Base-by-base conservation (phyloP, 2,329 filamentous ascomycete species). In the Rugonectria rugulosa region DNA sequence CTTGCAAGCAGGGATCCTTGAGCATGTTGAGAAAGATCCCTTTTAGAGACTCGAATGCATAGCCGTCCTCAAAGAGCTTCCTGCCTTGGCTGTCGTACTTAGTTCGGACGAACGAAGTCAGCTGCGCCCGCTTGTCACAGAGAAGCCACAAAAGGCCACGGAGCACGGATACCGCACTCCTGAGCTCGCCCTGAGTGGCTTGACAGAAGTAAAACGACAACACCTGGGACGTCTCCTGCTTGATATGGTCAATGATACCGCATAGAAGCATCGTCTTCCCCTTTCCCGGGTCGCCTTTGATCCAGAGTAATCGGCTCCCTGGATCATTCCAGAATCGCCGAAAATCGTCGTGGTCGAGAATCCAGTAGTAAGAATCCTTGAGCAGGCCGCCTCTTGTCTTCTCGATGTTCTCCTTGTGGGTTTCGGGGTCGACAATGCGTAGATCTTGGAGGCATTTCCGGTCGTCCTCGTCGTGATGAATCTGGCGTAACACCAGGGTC, bases 121-220 rank as follows among this genome's bases (percentile, higher is more conserved):
- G 68, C 1, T 52, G 62, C 27, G 66, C 66, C 4, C 77, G 60
- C 47, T 75, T 65, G 1, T 57, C 34, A 4, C 76, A 53, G 4
- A 84, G 70, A 23, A 75, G 37, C 46, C 72, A 79, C 0, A 83
- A 67, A 0, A 83, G 68, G 1, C 79, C 75, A 0, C 75, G 73
- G 4, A 82, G 60, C 0, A 80, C 73, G 2, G 77, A 68, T 1
- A 62, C 71, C 1, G 75, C 74, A 41, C 61, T 77, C 48, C 77
- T 79, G 7, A 78, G 55, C 0, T 66, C 59, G 0, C 56, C 34
- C 21, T 81, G 68, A 1, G 72, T 74, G 5, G 68, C 73, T 53
- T 83, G 75, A 55, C 75, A 82, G 62, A 81, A 81, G 64, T 79
- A 79, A 55, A 56, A 65, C 6, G 61, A 53, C 23, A 75, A 8